Evolutionary conservation across 2,329 filamentous ascomycete species (phyloP).

Genomic region (Colletotrichum lentis): DNA sequence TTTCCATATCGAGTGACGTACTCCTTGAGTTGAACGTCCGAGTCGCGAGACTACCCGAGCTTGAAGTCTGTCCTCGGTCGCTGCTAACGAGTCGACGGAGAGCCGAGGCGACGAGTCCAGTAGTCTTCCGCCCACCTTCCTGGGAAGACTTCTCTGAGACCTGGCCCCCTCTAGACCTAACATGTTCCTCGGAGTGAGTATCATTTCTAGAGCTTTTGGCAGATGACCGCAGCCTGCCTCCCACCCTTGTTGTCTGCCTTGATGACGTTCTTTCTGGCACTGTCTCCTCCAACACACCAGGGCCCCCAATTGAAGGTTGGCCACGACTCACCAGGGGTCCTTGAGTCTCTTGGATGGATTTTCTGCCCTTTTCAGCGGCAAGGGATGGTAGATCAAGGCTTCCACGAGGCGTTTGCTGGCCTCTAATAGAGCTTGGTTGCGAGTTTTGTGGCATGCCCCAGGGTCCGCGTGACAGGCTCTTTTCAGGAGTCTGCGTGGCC

Average conservation of each 20-base stretch:
- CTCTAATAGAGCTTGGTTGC: neutral
- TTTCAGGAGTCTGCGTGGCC: neutral
- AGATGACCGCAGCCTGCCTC: neutral
- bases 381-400: neutral
- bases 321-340: too few species aligned
- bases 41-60: neutral
- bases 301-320: slow-evolving; percentile 7
- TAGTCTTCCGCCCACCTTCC: neutral
- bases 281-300: slow-evolving; percentile 40
- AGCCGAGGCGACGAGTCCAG: slow-evolving; percentile 4
- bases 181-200: neutral
- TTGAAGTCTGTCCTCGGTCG: neutral
- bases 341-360: neutral
- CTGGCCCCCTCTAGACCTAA: neutral
- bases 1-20: neutral
- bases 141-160: neutral
- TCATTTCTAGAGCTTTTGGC: neutral
- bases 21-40: neutral
- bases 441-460: neutral
- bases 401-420: neutral
- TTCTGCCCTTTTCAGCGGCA: neutral
- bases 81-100: slow-evolving; percentile 20
- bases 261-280: slow-evolving; percentile 45
- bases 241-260: slow-evolving; percentile 20
- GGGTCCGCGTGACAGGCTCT: neutral